Evolutionary conservation across 169 alveolate genomes (phyloP).

Genomic region (Plasmodium vivax): DNA sequence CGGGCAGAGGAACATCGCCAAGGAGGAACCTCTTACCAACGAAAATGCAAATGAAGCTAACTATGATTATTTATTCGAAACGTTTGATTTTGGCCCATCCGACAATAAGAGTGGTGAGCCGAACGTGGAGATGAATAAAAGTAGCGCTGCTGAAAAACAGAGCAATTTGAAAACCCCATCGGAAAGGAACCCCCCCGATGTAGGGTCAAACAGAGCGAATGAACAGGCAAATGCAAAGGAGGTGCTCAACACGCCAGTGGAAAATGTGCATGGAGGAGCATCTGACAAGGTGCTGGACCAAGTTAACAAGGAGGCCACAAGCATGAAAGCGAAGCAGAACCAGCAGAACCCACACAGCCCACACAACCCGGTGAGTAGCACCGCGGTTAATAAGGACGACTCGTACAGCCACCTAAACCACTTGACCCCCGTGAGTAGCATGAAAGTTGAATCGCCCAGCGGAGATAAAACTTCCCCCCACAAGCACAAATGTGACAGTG

Average conservation of each 20-base stretch:
- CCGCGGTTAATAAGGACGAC: neutral
- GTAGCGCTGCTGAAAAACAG: neutral
- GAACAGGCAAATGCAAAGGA: neutral
- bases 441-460: neutral
- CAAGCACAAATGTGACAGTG: neutral
- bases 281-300: neutral
- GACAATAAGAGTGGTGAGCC: neutral
- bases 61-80: constrained; percentile 37
- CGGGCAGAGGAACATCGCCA: neutral
- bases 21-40: neutral
- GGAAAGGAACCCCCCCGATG: neutral
- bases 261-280: neutral
- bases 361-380: neutral
- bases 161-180: neutral
- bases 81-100: constrained; percentile 19
- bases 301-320: neutral
- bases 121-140: neutral
- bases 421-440: neutral
- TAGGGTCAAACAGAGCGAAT: neutral
- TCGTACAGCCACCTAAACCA: neutral
- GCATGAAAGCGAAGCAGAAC: neutral
- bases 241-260: neutral
- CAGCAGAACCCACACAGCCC: neutral
- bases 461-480: neutral
- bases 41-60: neutral